Evolutionary conservation across 139 green algal species (phyloP), one percentile per base, ranked within the genome.

Genomic region (Coelastrella sp.): DNA sequence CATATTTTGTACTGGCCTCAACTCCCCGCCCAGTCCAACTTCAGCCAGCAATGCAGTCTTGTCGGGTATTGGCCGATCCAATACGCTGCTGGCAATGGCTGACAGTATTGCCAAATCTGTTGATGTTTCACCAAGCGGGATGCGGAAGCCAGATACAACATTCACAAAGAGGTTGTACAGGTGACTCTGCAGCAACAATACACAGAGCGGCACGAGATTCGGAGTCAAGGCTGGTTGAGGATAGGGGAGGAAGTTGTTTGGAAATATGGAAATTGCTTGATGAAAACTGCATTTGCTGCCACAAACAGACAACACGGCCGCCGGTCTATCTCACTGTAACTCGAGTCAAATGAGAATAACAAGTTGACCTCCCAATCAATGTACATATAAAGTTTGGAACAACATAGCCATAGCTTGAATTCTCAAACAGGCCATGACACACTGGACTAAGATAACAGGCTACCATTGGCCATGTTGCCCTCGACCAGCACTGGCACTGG

Each of bases 21-120:
- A 89, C 92, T 98, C 96, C 5, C 96, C 96, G 6, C 92, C 95
- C 22, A 98, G 91, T 5, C 96, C 96, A 20, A 98, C 90, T 86
- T 98, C 97, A 5, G 94, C 97, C n/a, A 98, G 87, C 47, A 95
- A 80, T 5, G 92, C 94, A 8, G 76, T 86, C 3, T 61, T 20
- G 2, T 16, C 60, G 0, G 86, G 86, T 76, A 90, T 23, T 90
- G 89, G 47, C 71, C 71, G 22, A n/a, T 91, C 75, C 56, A 96
- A 91, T 56, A 93, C 92, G 89, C 95, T 96, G 71, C 80, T 91
- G 20, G 93, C 95, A 19, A 98, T 92, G 59, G 96, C 96, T 4
- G 95, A 60, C 6, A 93, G 93, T 2, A 98, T 83, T 1, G 97
- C 95, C 22, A 98, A 92, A 88, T 98, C 96, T 13, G 95, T 92